Conservation (phyloP, 306 rosid genomes). For the Myrica gale region DNA sequence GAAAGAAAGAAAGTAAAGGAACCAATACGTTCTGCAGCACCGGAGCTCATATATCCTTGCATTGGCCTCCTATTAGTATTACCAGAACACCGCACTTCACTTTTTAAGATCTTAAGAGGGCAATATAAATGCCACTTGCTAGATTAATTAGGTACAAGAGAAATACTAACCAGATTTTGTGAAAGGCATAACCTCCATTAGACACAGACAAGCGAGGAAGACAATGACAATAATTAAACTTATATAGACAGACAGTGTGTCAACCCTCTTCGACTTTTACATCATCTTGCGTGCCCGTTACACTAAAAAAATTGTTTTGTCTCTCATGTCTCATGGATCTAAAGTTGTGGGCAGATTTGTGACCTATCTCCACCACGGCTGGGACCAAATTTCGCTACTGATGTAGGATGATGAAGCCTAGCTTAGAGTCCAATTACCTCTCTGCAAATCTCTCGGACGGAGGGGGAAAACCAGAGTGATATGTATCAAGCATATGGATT, state of each 20-base stretch:
- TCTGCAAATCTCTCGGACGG: too few species aligned
- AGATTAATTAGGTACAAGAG: not conserved
- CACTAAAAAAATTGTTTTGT: conserved; percentile 1
- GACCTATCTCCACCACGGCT: conserved; percentile 4
- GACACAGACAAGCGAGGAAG: not conserved
- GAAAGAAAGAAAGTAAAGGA: too few species aligned
- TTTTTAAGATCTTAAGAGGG: not conserved
- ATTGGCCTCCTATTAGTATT: not conserved
- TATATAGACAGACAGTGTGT: not conserved
- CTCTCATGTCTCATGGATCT: not conserved
- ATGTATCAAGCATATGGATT: too few species aligned
- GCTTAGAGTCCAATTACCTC: too few species aligned
- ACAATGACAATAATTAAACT: not conserved
- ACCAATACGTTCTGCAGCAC: not conserved
- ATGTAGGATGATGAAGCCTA: too few species aligned
- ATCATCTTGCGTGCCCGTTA: conserved; percentile 5
- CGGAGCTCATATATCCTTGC: not conserved
- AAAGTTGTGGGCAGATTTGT: conserved; percentile 5
- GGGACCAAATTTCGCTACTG: not conserved
- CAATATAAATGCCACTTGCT: not conserved
- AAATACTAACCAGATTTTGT: not conserved
- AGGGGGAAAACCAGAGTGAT: too few species aligned
- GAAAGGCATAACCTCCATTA: not conserved
- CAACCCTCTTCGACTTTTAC: not conserved
- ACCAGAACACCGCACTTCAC: too few species aligned